Conservation (phyloP, 345 rosid species). For the Physaria fendleri region DNA sequence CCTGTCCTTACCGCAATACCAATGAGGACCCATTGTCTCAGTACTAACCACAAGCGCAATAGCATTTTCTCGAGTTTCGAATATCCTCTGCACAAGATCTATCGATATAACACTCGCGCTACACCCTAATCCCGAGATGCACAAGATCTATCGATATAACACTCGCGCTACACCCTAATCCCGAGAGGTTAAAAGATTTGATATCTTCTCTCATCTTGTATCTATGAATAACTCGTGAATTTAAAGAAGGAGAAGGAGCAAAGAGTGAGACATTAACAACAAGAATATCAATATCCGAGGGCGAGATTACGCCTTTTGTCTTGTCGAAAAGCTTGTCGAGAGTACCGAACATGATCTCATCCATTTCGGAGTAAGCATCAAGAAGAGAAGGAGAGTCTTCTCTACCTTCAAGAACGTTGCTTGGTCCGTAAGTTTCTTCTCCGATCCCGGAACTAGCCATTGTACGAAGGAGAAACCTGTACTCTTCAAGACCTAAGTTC, state of each 20-base stretch:
- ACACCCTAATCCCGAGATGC: slow-evolving; percentile 69
- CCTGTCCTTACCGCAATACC: slow-evolving; percentile 69
- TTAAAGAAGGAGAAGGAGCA: slow-evolving; percentile 59
- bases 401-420: slow-evolving; percentile 41
- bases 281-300: slow-evolving; percentile 53
- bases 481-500: slow-evolving; percentile 54
- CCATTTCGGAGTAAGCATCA: slow-evolving; percentile 48
- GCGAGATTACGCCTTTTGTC: slow-evolving; percentile 35
- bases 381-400: slow-evolving; percentile 38
- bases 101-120: slow-evolving; percentile 49
- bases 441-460: slow-evolving; percentile 66
- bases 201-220: slow-evolving; percentile 63
- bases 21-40: slow-evolving; percentile 59
- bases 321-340: slow-evolving; percentile 49
- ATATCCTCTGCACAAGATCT: slow-evolving; percentile 38
- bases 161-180: slow-evolving; percentile 65
- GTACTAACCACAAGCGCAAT: slow-evolving; percentile 70
- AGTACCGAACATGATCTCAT: slow-evolving; percentile 48
- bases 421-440: slow-evolving; percentile 62
- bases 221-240: slow-evolving; percentile 50
- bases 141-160: slow-evolving; percentile 36
- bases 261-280: slow-evolving; percentile 60
- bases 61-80: slow-evolving; percentile 36
- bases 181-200: slow-evolving; percentile 62
- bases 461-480: slow-evolving; percentile 53